Base-by-base conservation (phyloP, 2,329 filamentous ascomycete species). In the Apiospora arundinis region DNA sequence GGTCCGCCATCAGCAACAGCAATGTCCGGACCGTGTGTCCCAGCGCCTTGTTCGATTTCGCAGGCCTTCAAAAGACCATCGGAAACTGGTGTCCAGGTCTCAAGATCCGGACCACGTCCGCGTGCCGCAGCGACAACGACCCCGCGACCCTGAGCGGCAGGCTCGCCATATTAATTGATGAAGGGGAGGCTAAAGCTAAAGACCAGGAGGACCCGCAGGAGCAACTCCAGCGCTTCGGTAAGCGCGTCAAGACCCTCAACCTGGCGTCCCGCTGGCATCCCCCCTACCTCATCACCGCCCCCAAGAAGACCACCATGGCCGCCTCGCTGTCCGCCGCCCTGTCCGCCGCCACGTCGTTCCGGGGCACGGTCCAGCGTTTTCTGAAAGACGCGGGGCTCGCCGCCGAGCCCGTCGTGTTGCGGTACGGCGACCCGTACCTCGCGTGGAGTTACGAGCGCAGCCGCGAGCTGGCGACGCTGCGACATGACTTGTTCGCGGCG, bases 391-490 rank as follows among this genome's bases (percentile, higher is more conserved):
- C 56, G 28, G 28, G 56, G 28, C 32, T 63, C 32, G 32, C 7
- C 18, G 18, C 56, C 56, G 56, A 71, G 21, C 71, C 69, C 14
- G 63, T 72, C 25, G 37, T 70, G 14, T 11, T 72, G 2, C 23
- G 49, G 18, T 69, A 42, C 42, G 48, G 63, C 45, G 71, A 72
- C 45, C 28, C 71, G n/a, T 69, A 70, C 40, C 28, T 68, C 1
- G 71, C 40, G 42, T 72, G 72, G 72, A 44, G 69, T 49, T 73
- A 72, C 23, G 23, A 8, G 21, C 6, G n/a, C 12, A 45, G 32
- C 21, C 44, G 40, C 6, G 72, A 73, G 49, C n/a, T 46, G 28
- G 28, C n/a, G 9, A 68, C 72, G 8, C 37, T 72, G 21, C 68
- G 68, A 12, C 68, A 70, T 16, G 70, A 49, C 8, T 49, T 73